phyloP scores from a whole-genome alignment of 345 rosid species.

The Chamaenerion angustifolium region DNA sequence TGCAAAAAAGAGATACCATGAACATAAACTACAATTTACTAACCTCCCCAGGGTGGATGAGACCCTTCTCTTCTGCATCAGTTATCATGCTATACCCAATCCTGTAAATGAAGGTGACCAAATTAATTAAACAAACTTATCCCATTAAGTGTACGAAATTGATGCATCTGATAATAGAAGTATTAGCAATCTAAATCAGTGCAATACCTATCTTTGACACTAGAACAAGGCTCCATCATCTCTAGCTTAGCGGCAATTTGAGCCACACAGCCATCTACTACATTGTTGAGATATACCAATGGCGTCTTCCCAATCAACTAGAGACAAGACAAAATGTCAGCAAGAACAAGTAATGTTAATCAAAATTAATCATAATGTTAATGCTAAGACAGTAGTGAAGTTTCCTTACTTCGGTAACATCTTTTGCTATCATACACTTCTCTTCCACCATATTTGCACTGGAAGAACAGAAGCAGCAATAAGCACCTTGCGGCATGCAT shows the following conservation, averaged over 20 bases:
- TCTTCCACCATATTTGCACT: slow-evolving; percentile 22
- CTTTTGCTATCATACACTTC: slow-evolving; percentile 36
- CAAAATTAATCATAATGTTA: slow-evolving; percentile 5
- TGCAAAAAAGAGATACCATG: neutral
- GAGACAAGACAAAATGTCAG: neutral
- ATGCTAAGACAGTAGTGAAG: neutral
- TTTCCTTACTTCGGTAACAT: slow-evolving; percentile 43
- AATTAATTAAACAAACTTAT: neutral
- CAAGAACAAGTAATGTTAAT: neutral
- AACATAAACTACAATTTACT: slow-evolving; percentile 11
- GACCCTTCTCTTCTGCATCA: slow-evolving; percentile 71
- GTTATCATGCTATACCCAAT: slow-evolving; percentile 65
- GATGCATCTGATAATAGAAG: neutral
- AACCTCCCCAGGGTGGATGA: slow-evolving; percentile 55
- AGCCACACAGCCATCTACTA: slow-evolving; percentile 62
- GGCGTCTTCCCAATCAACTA: slow-evolving; percentile 77
- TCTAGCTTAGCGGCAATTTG: slow-evolving; percentile 75
- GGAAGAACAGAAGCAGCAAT: neutral
- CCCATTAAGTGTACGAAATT: neutral
- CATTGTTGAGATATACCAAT: slow-evolving; percentile 61
- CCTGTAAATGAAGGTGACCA: slow-evolving; percentile 15
- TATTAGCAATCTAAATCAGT: neutral
- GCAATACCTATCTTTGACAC: slow-evolving; percentile 77
- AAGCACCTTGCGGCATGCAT: neutral
- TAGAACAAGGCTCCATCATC: slow-evolving; percentile 81